A percentile compares a stretch with the other conserved stretches of the same genome.
phyloP scores from a whole-genome alignment of 169 alveolate species.

The Theileria sp. region DNA sequence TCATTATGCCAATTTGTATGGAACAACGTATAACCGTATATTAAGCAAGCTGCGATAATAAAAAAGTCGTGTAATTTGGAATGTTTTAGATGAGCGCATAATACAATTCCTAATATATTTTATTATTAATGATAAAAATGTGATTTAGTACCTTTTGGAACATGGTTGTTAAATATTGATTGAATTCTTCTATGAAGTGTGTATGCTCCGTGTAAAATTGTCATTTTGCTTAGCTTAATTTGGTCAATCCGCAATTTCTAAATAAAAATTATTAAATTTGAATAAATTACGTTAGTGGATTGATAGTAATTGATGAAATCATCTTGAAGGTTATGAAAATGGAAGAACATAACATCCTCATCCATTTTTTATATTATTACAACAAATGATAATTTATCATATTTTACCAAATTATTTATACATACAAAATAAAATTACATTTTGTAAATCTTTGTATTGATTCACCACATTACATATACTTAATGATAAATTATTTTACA shows the following conservation, averaged over 20 bases:
- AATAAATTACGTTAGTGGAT: conserved; percentile 36
- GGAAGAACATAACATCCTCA: conserved; percentile 51
- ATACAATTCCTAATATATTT: conserved; percentile 46
- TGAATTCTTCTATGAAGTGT: conserved; percentile 51
- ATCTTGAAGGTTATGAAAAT: conserved; percentile 64
- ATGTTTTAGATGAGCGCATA: conserved; percentile 67
- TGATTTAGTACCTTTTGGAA: conserved; percentile 30
- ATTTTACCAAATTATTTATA: neutral
- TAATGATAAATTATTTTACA: neutral
- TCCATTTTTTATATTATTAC: conserved; percentile 18
- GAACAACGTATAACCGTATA: conserved; percentile 58
- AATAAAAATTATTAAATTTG: neutral
- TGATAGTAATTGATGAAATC: conserved; percentile 63
- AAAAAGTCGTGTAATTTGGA: conserved; percentile 63
- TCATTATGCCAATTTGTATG: conserved; percentile 67
- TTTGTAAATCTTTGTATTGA: neutral
- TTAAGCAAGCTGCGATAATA: conserved; percentile 62
- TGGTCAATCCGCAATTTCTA: conserved; percentile 66
- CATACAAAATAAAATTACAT: neutral
- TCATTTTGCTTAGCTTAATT: conserved; percentile 56
- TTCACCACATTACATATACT: neutral
- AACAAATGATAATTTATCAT: neutral
- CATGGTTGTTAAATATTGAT: conserved; percentile 50
- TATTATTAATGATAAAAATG: neutral
- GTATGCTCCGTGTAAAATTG: conserved; percentile 64